Conservation (phyloP, 2,329 filamentous ascomycete species). For the Didymella sp. region DNA sequence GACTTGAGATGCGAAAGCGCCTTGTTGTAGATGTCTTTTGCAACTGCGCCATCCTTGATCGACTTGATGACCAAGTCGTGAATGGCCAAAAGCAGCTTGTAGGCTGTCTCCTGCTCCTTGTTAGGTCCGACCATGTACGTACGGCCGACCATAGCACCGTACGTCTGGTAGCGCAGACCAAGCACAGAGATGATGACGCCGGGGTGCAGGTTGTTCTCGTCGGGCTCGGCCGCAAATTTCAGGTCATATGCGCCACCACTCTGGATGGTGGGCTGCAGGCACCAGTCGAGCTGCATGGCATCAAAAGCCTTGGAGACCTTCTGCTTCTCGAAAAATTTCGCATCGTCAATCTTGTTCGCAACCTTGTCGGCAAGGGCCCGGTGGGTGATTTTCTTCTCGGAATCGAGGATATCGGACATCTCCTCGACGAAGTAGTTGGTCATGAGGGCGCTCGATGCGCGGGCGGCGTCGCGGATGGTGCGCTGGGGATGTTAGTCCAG, state of each 20-base stretch:
- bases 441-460: conserved; percentile 93
- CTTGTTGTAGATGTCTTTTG: conserved; percentile 92
- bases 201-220: conserved; percentile 81
- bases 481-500: conserved; percentile 58
- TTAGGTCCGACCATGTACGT: conserved; percentile 98
- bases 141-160: conserved; percentile 88
- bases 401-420: conserved; percentile 94
- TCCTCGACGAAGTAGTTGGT: conserved; percentile 97
- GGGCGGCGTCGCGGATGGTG: conserved; percentile 90
- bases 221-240: conserved; percentile 77
- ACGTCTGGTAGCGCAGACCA: conserved; percentile 93
- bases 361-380: conserved; percentile 85
- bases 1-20: conserved; percentile 79
- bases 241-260: conserved; percentile 96
- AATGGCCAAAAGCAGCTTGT: conserved; percentile 83
- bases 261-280: conserved; percentile 86
- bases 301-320: conserved; percentile 91
- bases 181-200: conserved; percentile 93
- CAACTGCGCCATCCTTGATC: conserved; percentile 81
- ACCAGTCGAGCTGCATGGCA: conserved; percentile 89
- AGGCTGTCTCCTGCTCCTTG: conserved; percentile 92
- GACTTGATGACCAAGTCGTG: conserved; percentile 92
- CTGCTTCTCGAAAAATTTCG: conserved; percentile 87
- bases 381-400: conserved; percentile 97
- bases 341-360: conserved; percentile 87